Conservation (phyloP, 441 rosid species). For the Erodium moschatum region DNA sequence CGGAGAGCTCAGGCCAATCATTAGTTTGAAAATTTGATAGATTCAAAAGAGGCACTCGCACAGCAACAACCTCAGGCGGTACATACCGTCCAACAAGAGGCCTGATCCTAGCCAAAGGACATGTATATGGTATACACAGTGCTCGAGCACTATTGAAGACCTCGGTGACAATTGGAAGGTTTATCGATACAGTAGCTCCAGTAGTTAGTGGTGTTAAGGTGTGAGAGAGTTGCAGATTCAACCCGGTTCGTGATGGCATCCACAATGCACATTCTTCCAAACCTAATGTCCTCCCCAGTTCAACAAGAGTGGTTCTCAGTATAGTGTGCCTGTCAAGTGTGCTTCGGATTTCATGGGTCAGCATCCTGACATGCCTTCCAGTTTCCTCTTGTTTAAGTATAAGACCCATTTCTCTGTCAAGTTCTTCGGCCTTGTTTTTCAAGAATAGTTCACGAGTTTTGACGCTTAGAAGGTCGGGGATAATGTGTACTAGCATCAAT, state of each 20-base stretch:
- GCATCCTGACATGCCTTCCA: constrained; percentile 91
- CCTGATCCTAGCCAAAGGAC: constrained; percentile 67
- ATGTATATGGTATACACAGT: constrained; percentile 51
- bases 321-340: constrained; percentile 77
- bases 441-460: constrained; percentile 69
- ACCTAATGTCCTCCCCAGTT: constrained; percentile 68
- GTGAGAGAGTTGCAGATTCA: constrained; percentile 60
- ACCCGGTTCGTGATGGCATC: constrained; percentile 78
- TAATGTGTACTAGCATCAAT: constrained; percentile 79
- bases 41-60: constrained; percentile 79
- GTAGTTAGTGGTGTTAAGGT: constrained; percentile 50
- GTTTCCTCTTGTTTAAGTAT: constrained; percentile 89
- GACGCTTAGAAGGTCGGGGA: constrained; percentile 74
- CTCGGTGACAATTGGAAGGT: constrained; percentile 46
- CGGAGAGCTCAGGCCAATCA: constrained; percentile 74
- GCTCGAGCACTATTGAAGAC: constrained; percentile 61
- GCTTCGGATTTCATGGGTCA: constrained; percentile 92
- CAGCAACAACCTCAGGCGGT: constrained; percentile 76
- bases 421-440: constrained; percentile 73
- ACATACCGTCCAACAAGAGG: constrained; percentile 52
- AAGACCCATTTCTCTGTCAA: constrained; percentile 81
- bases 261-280: constrained; percentile 88
- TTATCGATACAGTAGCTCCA: constrained; percentile 51
- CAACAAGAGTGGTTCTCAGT: constrained; percentile 74
- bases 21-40: constrained; percentile 72